Evolutionary conservation across 225 moss, liverwort and hornwort species (phyloP), one percentile per base, ranked within the genome.

Genomic region (Marchantia polymorpha): DNA sequence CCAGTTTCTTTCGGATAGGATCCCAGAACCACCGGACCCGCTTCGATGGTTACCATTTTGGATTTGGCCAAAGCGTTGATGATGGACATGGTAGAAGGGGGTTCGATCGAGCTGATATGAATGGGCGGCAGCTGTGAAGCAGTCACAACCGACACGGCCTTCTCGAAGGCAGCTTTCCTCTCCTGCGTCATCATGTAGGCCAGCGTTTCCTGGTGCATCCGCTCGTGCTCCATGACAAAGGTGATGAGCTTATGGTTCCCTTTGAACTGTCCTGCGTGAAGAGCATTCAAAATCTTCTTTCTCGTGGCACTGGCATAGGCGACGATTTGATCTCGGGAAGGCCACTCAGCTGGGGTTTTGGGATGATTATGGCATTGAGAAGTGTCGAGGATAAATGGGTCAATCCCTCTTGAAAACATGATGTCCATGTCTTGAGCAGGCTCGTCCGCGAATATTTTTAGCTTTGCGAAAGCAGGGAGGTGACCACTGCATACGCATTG

Each of bases 331-430:
- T 76, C 84, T 63, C 79, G 79, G 8, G 23, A 61, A 7, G 96
- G 94, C 94, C 96, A 96, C 69, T 85, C 83, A 0, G 23, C 61
- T 12, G 96, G 96, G 11, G 88, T 83, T 19, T 89, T 83, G 0
- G 96, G 94, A 76, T 96, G 96, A 0, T 81, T 80, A 74, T 96
- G 96, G 60, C 96, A 96, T 84, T 91, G 82, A 15, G 87, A 69
- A 0, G 94, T 92, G 53, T 94, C 90, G 49, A 91, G 84, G 0
- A 96, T 78, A 48, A 81, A 79, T 0, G 96, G 96, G 64, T 96
- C 96, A 7, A 96, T 94, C 1, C 96, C 92, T 64, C 96, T 90
- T 3, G 94, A 96, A 77, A 96, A 96, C 91, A 89, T 94, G 23
- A 81, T 66, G 66, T 96, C 96, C 1, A 68, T 84, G 6, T 77